A percentile compares a stretch with the other conserved stretches of the same genome.
Conservation (phyloP, 768 basidiomycete species). For the Termitomyces sp. region DNA sequence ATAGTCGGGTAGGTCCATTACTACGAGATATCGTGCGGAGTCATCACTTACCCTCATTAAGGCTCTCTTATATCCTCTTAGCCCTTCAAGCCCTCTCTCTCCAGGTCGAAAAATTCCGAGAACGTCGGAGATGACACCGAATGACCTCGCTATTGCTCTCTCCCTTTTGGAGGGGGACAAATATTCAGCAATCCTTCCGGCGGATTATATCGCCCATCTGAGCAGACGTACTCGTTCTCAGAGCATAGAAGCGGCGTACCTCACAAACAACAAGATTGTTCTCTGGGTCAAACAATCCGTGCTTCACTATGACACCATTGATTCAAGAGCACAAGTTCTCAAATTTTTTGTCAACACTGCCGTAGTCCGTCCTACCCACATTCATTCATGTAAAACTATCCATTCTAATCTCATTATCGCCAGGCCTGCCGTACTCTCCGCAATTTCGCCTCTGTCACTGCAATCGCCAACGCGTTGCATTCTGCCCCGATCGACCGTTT, state of each 20-base stretch:
- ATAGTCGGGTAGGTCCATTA: not conserved
- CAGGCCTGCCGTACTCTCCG: constrained; percentile 28
- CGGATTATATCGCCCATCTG: not conserved
- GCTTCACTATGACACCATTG: constrained; percentile 30
- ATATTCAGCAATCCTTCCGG: not conserved
- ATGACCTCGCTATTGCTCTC: not conserved
- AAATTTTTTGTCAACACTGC: constrained; percentile 12
- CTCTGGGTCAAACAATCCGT: constrained; percentile 36
- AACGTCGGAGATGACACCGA: not conserved
- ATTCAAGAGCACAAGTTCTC: constrained; percentile 30
- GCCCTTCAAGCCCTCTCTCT: not conserved
- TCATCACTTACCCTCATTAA: not conserved
- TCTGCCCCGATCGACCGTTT: constrained; percentile 33
- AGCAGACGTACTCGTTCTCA: constrained; percentile 17
- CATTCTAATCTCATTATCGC: not conserved
- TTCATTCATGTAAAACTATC: not conserved
- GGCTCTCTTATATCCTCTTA: not conserved
- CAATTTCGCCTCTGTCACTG: constrained; percentile 38
- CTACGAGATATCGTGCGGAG: not conserved
- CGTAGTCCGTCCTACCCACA: not conserved
- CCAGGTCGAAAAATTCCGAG: not conserved
- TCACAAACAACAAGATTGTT: constrained; percentile 32
- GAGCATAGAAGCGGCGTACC: constrained; percentile 26
- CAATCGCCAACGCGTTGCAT: constrained; percentile 35
- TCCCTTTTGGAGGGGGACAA: not conserved